Percentiles rank a stretch among this genome's conserved stretches.
phyloP scores from a whole-genome alignment of 768 basidiomycete genomes.

The Lactarius sp. region DNA sequence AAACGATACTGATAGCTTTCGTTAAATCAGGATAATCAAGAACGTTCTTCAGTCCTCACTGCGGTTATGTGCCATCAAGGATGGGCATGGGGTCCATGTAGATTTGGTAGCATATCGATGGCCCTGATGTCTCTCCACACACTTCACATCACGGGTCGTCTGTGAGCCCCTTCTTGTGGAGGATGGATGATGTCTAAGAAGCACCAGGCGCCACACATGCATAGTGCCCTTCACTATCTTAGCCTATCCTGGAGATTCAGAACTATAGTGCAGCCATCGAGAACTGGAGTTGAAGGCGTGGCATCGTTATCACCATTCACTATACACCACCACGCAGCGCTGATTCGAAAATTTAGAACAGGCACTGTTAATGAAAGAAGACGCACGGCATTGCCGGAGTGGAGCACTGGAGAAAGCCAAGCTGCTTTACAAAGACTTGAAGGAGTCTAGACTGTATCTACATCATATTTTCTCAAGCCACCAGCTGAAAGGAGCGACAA shows the following conservation, averaged over 20 bases:
- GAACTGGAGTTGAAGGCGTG: not conserved
- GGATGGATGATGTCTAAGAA: not conserved
- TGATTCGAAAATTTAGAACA: not conserved
- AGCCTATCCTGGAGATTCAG: constrained; percentile 10
- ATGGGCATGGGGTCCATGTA: not conserved
- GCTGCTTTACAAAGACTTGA: no score
- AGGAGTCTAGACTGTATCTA: no score
- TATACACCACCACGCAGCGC: not conserved
- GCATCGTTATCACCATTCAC: constrained; percentile 1
- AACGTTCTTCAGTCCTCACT: not conserved
- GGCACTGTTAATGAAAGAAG: not conserved
- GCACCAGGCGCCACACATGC: not conserved
- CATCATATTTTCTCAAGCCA: no score
- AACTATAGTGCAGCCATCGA: not conserved
- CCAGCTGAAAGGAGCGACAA: no score
- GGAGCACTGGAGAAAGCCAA: not conserved
- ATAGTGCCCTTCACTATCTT: constrained; percentile 3
- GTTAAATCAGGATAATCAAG: constrained; percentile 6
- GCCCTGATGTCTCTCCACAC: not conserved
- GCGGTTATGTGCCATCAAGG: not conserved
- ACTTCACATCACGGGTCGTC: constrained; percentile 1
- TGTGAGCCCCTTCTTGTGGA: not conserved
- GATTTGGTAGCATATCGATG: not conserved
- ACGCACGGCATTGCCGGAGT: not conserved
- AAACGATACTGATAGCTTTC: not conserved